phyloP scores from a whole-genome alignment of 2,329 filamentous ascomycete genomes.

The Fusarium tricinctum region DNA sequence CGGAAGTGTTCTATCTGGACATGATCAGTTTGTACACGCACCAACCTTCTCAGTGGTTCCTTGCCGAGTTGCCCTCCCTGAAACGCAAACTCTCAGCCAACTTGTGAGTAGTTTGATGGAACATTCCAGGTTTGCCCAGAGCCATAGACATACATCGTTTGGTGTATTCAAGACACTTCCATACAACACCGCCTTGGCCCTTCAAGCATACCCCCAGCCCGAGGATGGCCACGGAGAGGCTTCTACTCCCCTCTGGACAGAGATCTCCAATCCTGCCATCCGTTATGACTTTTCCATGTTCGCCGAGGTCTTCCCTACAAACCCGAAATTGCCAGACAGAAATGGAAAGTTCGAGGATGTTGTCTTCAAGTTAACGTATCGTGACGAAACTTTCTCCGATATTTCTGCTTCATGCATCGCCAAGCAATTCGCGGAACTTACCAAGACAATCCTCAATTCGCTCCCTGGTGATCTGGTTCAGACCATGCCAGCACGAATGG shows the following conservation, averaged over 20 bases:
- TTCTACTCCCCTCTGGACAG: neutral
- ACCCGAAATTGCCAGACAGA: neutral
- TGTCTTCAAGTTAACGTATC: conserved; percentile 32
- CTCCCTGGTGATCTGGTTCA: conserved; percentile 8
- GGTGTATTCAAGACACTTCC: conserved; percentile 31
- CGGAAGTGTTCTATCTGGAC: conserved; percentile 23
- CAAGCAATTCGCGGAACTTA: conserved; percentile 18
- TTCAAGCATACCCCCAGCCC: conserved; percentile 8
- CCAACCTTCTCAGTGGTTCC: conserved; percentile 33
- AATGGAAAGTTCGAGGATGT: conserved; percentile 15
- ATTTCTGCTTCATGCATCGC: conserved; percentile 9
- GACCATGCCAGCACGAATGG: conserved; percentile 2
- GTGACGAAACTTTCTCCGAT: conserved; percentile 8
- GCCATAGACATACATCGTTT: conserved; percentile 15
- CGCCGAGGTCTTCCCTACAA: conserved; percentile 22
- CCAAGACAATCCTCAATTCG: neutral
- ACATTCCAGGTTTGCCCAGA: conserved; percentile 6
- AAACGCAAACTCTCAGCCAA: conserved; percentile 4
- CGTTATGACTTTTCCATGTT: conserved; percentile 37
- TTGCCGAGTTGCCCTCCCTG: conserved; percentile 8
- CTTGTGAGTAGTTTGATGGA: conserved; percentile 1
- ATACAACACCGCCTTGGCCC: conserved; percentile 28
- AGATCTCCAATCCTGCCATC: conserved; percentile 25
- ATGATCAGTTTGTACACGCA: neutral
- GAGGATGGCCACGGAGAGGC: rapidly evolving